phyloP scores from a whole-genome alignment of 2,329 filamentous ascomycete species.

The Fusarium tricinctum region DNA sequence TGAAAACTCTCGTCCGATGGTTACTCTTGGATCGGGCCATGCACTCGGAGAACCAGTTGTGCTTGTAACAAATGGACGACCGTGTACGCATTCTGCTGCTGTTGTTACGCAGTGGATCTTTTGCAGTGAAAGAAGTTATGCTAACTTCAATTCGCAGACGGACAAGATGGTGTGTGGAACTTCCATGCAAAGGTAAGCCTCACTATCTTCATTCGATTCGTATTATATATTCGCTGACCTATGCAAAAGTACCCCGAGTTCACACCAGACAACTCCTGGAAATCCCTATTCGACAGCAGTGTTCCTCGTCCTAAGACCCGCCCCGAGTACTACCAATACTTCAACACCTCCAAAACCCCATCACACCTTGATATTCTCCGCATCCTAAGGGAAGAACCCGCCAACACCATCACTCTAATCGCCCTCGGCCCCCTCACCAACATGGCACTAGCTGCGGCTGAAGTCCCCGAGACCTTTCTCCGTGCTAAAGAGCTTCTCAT shows the following conservation, averaged over 20 bases:
- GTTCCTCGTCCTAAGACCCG: background rate
- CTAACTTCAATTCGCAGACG: background rate
- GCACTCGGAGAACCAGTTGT: background rate
- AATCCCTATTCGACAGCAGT: background rate
- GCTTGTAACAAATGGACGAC: background rate
- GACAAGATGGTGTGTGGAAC: background rate
- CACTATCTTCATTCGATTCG: background rate
- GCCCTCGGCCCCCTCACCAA: background rate
- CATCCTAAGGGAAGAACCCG: background rate
- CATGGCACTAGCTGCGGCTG: background rate
- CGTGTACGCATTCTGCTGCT: background rate
- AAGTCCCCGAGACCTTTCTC: background rate
- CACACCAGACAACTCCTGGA: background rate
- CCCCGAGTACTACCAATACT: background rate
- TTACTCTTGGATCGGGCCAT: background rate
- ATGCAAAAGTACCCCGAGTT: background rate
- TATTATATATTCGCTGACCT: background rate
- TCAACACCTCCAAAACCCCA: background rate
- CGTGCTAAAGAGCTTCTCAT: background rate
- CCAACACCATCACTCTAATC: background rate
- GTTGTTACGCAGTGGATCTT: background rate
- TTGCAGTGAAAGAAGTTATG: background rate
- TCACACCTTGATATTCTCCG: background rate
- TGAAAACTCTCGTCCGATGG: background rate
- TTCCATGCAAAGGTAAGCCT: background rate